Base-by-base conservation (phyloP, 1,284 basidiomycete genomes). In the Coniophora puteana region DNA sequence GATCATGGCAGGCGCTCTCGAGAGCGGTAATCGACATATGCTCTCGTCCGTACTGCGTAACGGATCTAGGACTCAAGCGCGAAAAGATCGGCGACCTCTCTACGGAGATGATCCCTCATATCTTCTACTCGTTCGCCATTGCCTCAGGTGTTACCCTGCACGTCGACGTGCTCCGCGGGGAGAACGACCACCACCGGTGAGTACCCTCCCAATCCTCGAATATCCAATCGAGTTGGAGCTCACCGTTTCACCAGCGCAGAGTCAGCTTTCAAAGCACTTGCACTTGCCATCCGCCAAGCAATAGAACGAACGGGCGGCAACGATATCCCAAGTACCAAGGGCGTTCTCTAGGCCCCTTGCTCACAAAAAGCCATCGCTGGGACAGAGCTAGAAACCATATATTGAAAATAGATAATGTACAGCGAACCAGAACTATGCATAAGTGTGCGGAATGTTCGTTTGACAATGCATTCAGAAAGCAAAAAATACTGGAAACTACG, bases 1-100 rank as follows among this genome's bases (percentile, higher is more conserved):
- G 44, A 32, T n/a, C 22, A 24, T 30, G 16, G 8, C 52, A 95
- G 93, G 89, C 93, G 1, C 78, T 99, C 35, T 89, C 93, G 3
- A 76, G 96, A 51, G 94, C 91, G 8, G 96, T 99, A 24, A 91
- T 99, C 47, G 96, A 99, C 65, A 97, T 99, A 49, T 99, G 95
- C 58, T 93, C 93, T 36, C 81, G 96, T 33, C 93, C 95, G 3
- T 98, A 89, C 72, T 99, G 97, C 63, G 83, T 93, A 40, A 89
- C 90, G 26, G 86, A 97, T 52, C 78, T 99, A 11, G 84, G 88
- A 17, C 75, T 97, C 46, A 89, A 85, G 61, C 77, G 96, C 43
- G 96, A 99, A 65, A 99, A 97, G 69, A 89, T 99, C 41, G 96
- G 96, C 38, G 96, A 98, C 54, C 76, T 95, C 41, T 93, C 91